These are phyloP conservation scores for Infundibulicybe gibba DNA, from an alignment of 768 basidiomycete genomes.

Conservation along the genomic window DNA sequence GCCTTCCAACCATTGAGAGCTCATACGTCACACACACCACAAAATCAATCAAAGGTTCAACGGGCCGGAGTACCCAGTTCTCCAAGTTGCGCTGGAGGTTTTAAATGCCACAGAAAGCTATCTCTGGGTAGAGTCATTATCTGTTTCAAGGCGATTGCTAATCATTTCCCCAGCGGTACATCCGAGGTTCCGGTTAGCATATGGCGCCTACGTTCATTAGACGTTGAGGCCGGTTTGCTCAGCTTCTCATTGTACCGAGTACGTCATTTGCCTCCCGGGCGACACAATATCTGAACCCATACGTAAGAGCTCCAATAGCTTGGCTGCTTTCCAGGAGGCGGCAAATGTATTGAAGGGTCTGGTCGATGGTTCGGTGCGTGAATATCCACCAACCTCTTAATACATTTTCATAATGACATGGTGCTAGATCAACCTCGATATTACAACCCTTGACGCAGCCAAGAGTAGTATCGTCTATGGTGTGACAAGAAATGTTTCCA, in stretches of 20 bases:
- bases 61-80: conserved; percentile 81
- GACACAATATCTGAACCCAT: conserved; percentile 1
- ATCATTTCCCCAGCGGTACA: conserved; percentile 59
- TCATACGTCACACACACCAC: conserved; percentile 78
- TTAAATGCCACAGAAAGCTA: conserved; percentile 93
- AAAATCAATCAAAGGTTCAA: conserved; percentile 72
- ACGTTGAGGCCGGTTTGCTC: conserved; percentile 75
- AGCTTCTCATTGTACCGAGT: conserved; percentile 79
- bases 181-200: conserved; percentile 95
- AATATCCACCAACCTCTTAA: not conserved
- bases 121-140: conserved; percentile 66
- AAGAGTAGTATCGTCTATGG: conserved; percentile 89
- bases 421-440: conserved; percentile 71
- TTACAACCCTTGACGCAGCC: conserved; percentile 82
- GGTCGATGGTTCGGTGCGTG: conserved; percentile 74
- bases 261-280: conserved; percentile 18
- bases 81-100: conserved; percentile 81
- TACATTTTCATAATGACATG: not conserved
- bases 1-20: conserved; percentile 92
- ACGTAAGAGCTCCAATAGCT: conserved; percentile 71
- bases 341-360: conserved; percentile 74
- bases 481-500: conserved; percentile 79
- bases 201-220: conserved; percentile 79
- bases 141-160: conserved; percentile 1
- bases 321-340: conserved; percentile 79